Percentiles rank a stretch among this genome's conserved stretches.
phyloP scores from a whole-genome alignment of 352 stramenopile genomes.

The Globisporangium middletonii region DNA sequence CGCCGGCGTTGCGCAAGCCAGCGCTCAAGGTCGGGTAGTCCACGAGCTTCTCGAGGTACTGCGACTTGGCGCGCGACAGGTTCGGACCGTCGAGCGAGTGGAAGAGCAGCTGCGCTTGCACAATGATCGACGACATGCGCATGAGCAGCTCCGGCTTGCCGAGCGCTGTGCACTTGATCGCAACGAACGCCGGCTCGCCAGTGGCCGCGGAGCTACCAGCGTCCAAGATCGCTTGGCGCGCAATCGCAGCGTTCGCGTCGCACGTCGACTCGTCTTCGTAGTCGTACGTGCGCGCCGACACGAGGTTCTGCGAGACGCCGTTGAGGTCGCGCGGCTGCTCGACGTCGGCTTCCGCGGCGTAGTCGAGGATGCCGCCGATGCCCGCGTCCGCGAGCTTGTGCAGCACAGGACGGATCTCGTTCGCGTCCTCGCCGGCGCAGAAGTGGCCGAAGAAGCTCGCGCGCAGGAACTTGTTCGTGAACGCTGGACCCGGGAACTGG shows the following conservation, averaged over 20 bases:
- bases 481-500: slow-evolving; percentile 64
- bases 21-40: slow-evolving; percentile 74
- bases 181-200: slow-evolving; percentile 88
- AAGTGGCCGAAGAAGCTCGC: slow-evolving; percentile 97
- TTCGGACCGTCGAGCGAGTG: slow-evolving; percentile 85
- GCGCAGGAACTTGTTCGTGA: slow-evolving; percentile 89
- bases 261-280: slow-evolving; percentile 93
- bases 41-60: slow-evolving; percentile 74
- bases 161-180: slow-evolving; percentile 96
- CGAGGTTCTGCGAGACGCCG: slow-evolving; percentile 73
- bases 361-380: slow-evolving; percentile 96
- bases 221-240: slow-evolving; percentile 75
- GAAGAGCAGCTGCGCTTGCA: slow-evolving; percentile 91
- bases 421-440: slow-evolving; percentile 90
- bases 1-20: slow-evolving; percentile 60
- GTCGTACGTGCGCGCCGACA: slow-evolving; percentile 92
- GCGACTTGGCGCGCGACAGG: slow-evolving; percentile 75
- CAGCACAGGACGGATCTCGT: slow-evolving; percentile 81
- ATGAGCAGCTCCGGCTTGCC: slow-evolving; percentile 95
- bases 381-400: slow-evolving; percentile 67
- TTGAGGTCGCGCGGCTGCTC: slow-evolving; percentile 72
- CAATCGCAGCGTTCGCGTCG: slow-evolving; percentile 89
- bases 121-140: slow-evolving; percentile 91
- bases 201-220: slow-evolving; percentile 32
- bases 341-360: slow-evolving; percentile 93